These are phyloP conservation scores for Vanilla planifolia DNA, from an alignment of 106 monocot species.

Conservation along the genomic window DNA sequence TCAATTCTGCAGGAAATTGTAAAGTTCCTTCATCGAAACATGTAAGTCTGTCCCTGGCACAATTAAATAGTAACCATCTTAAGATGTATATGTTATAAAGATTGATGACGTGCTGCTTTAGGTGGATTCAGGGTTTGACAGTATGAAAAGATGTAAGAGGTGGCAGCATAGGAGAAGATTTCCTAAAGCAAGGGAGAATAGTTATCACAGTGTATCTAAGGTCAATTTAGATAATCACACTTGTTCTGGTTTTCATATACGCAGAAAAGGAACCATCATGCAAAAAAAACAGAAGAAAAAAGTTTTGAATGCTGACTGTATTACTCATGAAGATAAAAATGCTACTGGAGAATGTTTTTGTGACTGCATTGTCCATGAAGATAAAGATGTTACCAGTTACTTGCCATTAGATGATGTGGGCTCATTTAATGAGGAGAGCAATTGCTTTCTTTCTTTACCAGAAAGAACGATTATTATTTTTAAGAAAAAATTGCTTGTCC, in stretches of 20 bases:
- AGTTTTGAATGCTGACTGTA: not conserved
- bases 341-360: not conserved
- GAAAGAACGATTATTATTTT: conserved; percentile 10
- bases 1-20: not conserved
- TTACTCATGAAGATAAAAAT: not conserved
- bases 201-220: not conserved
- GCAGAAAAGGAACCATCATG: not conserved
- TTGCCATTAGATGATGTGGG: not conserved
- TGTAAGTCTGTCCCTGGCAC: not conserved
- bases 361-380: conserved; percentile 1
- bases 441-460: not conserved
- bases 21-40: not conserved
- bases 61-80: not conserved
- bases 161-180: not conserved
- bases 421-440: not conserved
- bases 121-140: not conserved
- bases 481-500: conserved; percentile 59
- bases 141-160: not conserved
- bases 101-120: not conserved
- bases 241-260: not conserved
- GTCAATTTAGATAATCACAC: not conserved
- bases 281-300: not conserved
- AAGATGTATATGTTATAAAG: not conserved
- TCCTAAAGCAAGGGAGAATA: not conserved
- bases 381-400: not conserved